These are phyloP conservation scores for Iodosphaeria phyllophila DNA, from an alignment of 2,329 filamentous ascomycete genomes.

Conservation along the genomic window DNA sequence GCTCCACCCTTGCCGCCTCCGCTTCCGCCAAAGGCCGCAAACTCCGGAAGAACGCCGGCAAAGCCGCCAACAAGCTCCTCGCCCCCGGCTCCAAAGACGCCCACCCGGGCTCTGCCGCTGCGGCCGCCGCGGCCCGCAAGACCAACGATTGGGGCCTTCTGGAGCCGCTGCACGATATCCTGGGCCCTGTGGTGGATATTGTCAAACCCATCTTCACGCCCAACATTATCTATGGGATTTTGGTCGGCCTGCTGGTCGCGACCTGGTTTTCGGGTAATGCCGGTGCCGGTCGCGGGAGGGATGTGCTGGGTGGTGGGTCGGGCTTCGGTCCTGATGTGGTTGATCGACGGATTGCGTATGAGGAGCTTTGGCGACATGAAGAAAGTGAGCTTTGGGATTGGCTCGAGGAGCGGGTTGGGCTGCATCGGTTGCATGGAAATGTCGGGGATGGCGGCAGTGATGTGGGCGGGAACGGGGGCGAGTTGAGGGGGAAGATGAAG, in stretches of 20 bases:
- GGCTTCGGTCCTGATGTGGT: slow-evolving; percentile 27
- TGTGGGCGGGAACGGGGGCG: slow-evolving; percentile 24
- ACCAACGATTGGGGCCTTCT: slow-evolving; percentile 52
- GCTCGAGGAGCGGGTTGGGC: slow-evolving; percentile 70
- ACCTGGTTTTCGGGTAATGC: slow-evolving; percentile 42
- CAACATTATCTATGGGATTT: slow-evolving; percentile 58
- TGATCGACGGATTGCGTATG: slow-evolving; percentile 65
- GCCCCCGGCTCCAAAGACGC: slow-evolving; percentile 23
- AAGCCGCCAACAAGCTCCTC: slow-evolving; percentile 30
- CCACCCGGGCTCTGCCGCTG: slow-evolving; percentile 18
- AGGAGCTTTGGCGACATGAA: slow-evolving; percentile 79
- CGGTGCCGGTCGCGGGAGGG: slow-evolving; percentile 17
- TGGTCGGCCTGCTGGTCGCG: slow-evolving; percentile 54
- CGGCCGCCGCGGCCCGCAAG: slow-evolving; percentile 21
- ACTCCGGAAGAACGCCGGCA: slow-evolving; percentile 39
- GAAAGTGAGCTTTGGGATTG: slow-evolving; percentile 85
- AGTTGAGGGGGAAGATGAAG: slow-evolving; percentile 39
- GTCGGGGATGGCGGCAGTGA: no score
- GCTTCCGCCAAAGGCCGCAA: slow-evolving; percentile 35
- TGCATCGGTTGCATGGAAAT: slow-evolving; percentile 46
- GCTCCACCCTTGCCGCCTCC: slow-evolving; percentile 25
- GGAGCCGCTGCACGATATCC: slow-evolving; percentile 54
- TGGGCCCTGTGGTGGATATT: slow-evolving; percentile 53
- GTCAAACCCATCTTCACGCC: slow-evolving; percentile 53
- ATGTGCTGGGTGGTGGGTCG: no score